Percentiles rank a stretch among this genome's conserved stretches.
phyloP scores from a whole-genome alignment of 2,329 filamentous ascomycete species.

The Trichoderma atrobrunneum region DNA sequence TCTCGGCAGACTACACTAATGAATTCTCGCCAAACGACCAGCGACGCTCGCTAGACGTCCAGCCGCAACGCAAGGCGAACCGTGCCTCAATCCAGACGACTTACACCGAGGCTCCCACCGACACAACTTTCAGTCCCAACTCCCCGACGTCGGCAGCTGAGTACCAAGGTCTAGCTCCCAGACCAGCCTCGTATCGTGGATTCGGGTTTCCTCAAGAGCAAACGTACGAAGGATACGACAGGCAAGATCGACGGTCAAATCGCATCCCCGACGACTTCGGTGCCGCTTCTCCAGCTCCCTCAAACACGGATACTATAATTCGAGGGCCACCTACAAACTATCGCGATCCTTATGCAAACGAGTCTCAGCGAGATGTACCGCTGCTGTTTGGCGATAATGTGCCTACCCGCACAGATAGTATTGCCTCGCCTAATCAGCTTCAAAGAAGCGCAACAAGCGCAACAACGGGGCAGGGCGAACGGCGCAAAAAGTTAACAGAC shows the following conservation, averaged over 20 bases:
- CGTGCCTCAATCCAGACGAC: slow-evolving; percentile 56
- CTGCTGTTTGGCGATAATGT: slow-evolving; percentile 25
- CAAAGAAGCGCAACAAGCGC: slow-evolving; percentile 38
- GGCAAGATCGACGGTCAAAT: slow-evolving; percentile 14
- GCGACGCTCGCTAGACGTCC: slow-evolving; percentile 35
- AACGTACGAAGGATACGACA: slow-evolving; percentile 31
- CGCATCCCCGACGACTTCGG: slow-evolving; percentile 37
- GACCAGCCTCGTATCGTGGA: slow-evolving; percentile 57
- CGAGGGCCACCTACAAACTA: slow-evolving; percentile 58
- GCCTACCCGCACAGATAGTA: slow-evolving; percentile 25
- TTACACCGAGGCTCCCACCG: slow-evolving; percentile 53
- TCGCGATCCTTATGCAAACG: slow-evolving; percentile 43
- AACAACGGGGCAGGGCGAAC: slow-evolving; percentile 38
- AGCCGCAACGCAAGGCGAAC: slow-evolving; percentile 46
- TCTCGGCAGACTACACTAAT: slow-evolving; percentile 28
- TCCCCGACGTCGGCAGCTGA: slow-evolving; percentile 55
- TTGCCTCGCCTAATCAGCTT: slow-evolving; percentile 27
- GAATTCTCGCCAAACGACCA: slow-evolving; percentile 32
- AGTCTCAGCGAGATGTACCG: slow-evolving; percentile 16
- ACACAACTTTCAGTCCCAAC: slow-evolving; percentile 57
- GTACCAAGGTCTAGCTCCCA: slow-evolving; percentile 53
- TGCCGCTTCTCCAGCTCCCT: slow-evolving; percentile 39
- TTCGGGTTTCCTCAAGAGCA: slow-evolving; percentile 44
- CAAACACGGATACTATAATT: slow-evolving; percentile 58
- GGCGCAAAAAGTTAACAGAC: slow-evolving; percentile 64